Conservation (phyloP, 2,329 filamentous ascomycete species). For the Pseudocercospora cruenta region DNA sequence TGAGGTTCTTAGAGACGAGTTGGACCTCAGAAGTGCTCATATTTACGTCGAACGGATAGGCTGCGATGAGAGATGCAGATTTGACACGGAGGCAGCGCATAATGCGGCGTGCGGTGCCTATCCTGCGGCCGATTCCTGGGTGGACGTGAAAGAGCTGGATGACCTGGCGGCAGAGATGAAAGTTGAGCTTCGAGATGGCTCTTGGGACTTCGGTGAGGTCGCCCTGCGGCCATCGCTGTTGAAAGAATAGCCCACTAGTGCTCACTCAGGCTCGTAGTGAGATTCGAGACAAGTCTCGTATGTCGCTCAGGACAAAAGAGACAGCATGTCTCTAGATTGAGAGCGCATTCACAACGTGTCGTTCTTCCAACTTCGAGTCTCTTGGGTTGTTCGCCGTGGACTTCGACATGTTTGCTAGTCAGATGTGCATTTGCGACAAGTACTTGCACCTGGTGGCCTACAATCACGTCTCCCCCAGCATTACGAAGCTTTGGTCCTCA, state of each 20-base stretch:
- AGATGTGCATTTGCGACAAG: neutral
- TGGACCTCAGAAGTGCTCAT: neutral
- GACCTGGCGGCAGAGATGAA: neutral
- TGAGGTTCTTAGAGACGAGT: neutral
- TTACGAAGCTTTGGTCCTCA: neutral
- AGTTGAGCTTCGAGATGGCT: neutral
- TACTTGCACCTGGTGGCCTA: neutral
- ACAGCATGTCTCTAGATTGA: neutral
- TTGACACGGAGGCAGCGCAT: neutral
- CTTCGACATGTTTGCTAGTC: neutral
- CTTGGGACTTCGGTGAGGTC: slow-evolving; percentile 1
- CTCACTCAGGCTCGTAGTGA: neutral
- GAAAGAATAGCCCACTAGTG: no score
- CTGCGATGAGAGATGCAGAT: neutral
- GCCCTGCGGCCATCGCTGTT: neutral
- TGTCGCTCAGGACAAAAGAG: no score
- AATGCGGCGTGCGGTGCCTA: neutral
- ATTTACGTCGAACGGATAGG: neutral
- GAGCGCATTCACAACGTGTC: no score
- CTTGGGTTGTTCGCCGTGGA: neutral
- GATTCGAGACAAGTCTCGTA: neutral
- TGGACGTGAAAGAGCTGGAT: neutral
- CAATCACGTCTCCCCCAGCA: neutral
- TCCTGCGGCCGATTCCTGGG: neutral
- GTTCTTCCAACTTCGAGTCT: neutral